Evolutionary conservation across 345 rosid genomes (phyloP).

Genomic region (Syzygium grande): DNA sequence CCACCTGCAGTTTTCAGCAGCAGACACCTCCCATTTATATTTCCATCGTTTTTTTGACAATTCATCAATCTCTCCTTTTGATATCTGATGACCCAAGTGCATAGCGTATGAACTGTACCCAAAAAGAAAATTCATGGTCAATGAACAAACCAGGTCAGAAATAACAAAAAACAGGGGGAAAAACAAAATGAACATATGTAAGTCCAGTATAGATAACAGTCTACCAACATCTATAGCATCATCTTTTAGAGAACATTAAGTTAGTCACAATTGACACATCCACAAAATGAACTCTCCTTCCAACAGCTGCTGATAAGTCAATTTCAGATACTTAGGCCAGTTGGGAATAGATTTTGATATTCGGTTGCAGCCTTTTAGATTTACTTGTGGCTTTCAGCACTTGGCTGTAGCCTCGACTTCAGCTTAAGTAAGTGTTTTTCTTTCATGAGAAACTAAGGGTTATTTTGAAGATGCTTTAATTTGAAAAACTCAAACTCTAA

Average conservation of each 20-base stretch:
- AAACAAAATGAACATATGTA: neutral
- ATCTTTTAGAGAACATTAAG: neutral
- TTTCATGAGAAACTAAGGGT: neutral
- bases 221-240: neutral
- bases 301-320: neutral
- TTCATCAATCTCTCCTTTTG: slow-evolving; percentile 46
- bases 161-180: neutral
- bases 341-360: neutral
- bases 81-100: slow-evolving; percentile 51
- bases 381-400: neutral
- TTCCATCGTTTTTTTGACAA: slow-evolving; percentile 51
- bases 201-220: neutral
- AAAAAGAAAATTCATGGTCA: neutral
- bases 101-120: slow-evolving; percentile 50
- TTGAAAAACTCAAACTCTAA: neutral
- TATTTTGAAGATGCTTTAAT: neutral
- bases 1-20: slow-evolving; percentile 68
- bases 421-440: neutral
- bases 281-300: neutral
- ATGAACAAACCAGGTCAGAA: neutral
- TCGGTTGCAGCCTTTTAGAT: neutral
- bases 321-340: neutral
- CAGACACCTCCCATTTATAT: slow-evolving; percentile 68
- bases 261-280: neutral
- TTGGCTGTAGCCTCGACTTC: neutral